Evolutionary conservation across 495 filamentous ascomycete species (phyloP).

Genomic region (Gamarada debralockiae): DNA sequence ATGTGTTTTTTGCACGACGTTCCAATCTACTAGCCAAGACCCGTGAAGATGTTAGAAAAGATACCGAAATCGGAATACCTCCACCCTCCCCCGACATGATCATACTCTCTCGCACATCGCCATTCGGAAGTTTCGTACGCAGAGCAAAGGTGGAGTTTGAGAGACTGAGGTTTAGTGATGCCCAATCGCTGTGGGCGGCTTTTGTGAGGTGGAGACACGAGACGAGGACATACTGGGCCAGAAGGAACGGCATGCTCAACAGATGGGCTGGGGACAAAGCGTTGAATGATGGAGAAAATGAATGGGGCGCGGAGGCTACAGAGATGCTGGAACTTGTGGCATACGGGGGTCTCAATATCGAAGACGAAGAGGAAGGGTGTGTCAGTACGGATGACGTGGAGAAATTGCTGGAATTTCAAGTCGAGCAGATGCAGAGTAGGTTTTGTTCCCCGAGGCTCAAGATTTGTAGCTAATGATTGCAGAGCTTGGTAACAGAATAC

Average conservation of each 20-base stretch:
- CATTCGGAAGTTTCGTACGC: conserved; percentile 80
- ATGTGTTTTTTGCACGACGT: conserved; percentile 63
- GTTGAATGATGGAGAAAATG: conserved; percentile 42
- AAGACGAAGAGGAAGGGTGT: conserved; percentile 40
- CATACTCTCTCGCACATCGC: conserved; percentile 61
- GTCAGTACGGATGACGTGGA: conserved; percentile 83
- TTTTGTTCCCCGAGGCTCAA: conserved; percentile 2
- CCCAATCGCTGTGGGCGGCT: conserved; percentile 69
- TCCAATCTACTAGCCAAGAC: conserved; percentile 56
- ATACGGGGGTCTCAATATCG: conserved; percentile 10
- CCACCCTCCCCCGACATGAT: conserved; percentile 43
- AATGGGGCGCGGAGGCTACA: conserved; percentile 36
- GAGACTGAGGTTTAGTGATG: conserved; percentile 72
- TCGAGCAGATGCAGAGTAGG: conserved; percentile 80
- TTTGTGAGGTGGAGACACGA: conserved; percentile 77
- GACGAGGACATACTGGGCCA: conserved; percentile 66
- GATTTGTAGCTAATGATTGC: neutral
- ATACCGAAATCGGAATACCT: conserved; percentile 46
- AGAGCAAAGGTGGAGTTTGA: conserved; percentile 75
- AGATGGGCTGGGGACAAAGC: conserved; percentile 68
- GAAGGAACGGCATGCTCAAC: conserved; percentile 56
- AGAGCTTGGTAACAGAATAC: conserved; percentile 27
- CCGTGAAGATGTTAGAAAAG: conserved; percentile 48
- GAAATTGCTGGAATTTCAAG: conserved; percentile 79
- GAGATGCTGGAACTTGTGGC: conserved; percentile 36